Evolutionary conservation across 768 basidiomycete genomes (phyloP).

Genomic region (Xerocomus spinulosus): DNA sequence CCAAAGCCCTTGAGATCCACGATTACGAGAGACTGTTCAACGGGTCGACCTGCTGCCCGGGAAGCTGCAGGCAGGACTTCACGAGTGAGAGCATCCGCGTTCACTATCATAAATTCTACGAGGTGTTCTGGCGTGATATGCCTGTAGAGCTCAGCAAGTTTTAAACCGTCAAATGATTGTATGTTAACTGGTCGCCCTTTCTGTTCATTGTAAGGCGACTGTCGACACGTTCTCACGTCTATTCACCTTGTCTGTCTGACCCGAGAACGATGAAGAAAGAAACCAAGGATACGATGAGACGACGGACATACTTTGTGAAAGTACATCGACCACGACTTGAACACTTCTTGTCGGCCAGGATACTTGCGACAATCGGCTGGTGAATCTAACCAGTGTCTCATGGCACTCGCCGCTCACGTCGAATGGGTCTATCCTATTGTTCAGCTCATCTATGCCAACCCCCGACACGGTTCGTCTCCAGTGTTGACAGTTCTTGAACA

Average conservation of each 20-base stretch:
- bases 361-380: slow-evolving; percentile 41
- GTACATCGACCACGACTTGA: slow-evolving; percentile 74
- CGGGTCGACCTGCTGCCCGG: slow-evolving; percentile 46
- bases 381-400: not conserved
- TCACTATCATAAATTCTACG: slow-evolving; percentile 61
- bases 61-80: slow-evolving; percentile 66
- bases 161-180: slow-evolving; percentile 56
- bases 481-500: slow-evolving; percentile 62
- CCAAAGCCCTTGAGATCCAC: slow-evolving; percentile 70
- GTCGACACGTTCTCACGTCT: not conserved
- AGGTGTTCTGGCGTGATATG: slow-evolving; percentile 55
- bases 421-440: slow-evolving; percentile 59
- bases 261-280: not conserved
- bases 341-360: slow-evolving; percentile 62
- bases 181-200: slow-evolving; percentile 71
- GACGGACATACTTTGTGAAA: slow-evolving; percentile 59
- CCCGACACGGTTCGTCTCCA: slow-evolving; percentile 66
- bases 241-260: slow-evolving; percentile 64
- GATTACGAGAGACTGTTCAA: slow-evolving; percentile 56
- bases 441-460: slow-evolving; percentile 62
- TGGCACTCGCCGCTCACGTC: slow-evolving; percentile 45
- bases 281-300: not conserved
- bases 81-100: slow-evolving; percentile 56
- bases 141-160: slow-evolving; percentile 54
- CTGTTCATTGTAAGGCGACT: slow-evolving; percentile 29